Evolutionary conservation across 2,329 filamentous ascomycete species (phyloP).

Genomic region (Clonostachys chloroleuca): DNA sequence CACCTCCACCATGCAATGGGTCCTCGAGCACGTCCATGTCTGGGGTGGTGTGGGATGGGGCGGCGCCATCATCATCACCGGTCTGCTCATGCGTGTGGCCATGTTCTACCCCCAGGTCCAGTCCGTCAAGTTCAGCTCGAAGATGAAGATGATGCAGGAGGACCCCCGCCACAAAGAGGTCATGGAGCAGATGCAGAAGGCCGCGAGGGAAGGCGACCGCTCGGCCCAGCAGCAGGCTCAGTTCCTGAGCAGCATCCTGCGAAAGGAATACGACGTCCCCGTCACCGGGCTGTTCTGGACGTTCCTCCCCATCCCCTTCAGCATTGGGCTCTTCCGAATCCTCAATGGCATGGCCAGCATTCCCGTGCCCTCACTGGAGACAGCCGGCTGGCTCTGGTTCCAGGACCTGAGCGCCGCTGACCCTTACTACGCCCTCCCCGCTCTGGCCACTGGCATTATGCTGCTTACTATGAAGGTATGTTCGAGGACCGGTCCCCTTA

Average conservation of each 20-base stretch:
- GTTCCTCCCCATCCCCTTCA: conserved; percentile 56
- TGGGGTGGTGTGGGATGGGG: conserved; percentile 77
- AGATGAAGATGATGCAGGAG: conserved; percentile 50
- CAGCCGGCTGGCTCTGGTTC: conserved; percentile 74
- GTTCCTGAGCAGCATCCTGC: conserved; percentile 26
- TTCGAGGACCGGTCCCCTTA: neutral
- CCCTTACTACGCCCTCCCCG: conserved; percentile 72
- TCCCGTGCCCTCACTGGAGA: conserved; percentile 75
- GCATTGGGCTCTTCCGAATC: conserved; percentile 77
- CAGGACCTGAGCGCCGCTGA: conserved; percentile 71
- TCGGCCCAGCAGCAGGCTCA: conserved; percentile 25
- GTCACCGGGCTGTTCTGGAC: conserved; percentile 27
- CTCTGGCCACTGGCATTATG: conserved; percentile 51
- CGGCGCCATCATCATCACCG: conserved; percentile 63
- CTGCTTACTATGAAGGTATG: conserved; percentile 50
- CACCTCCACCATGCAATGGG: conserved; percentile 67
- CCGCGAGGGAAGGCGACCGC: conserved; percentile 40
- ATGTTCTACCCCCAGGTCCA: conserved; percentile 58
- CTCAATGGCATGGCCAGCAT: conserved; percentile 69
- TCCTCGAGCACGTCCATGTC: conserved; percentile 80
- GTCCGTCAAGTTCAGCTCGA: conserved; percentile 37
- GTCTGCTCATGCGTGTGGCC: conserved; percentile 57
- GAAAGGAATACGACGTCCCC: conserved; percentile 26
- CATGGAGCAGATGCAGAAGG: conserved; percentile 44
- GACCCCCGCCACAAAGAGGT: conserved; percentile 47